Base-by-base conservation (phyloP, 805 yeast species). In the Lipomyces lipofer region DNA sequence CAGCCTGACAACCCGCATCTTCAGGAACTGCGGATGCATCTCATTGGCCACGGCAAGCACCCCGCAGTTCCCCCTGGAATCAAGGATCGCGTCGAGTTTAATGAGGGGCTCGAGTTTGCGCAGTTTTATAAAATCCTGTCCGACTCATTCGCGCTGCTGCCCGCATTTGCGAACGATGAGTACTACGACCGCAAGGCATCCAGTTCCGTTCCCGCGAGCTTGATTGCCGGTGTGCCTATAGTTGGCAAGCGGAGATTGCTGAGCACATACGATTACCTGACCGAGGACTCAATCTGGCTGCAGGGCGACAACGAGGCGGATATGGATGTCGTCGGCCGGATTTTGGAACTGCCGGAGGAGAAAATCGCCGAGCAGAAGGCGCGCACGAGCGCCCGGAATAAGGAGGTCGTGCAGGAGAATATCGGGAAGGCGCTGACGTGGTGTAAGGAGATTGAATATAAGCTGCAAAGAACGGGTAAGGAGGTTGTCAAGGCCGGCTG, bases 101-200 rank as follows among this genome's bases (percentile, higher is more conserved):
- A 58, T 30, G 60, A 58, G 32, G 60, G 57, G 22, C 57, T 58
- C 15, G 60, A 58, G 25, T 58, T 56, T 51, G 44, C 38, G 15
- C 51, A 56, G 24, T 58, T 58, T 25, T 58, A 58, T 49, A 43
- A 51, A 30, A 52, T 52, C 25, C 32, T 58, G 43, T 46, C 61
- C 2, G 57, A 58, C 17, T 51, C 57, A 19, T 58, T 56, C 25
- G 62, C 62, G 24, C 25, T 58, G 36, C 39, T 58, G 22, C 57
- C 62, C 25, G 62, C 62, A 7, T 58, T 58, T 35, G 62, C 62
- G 24, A 32, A 22, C 27, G 62, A 56, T 10, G 60, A 56, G 29
- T 58, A 58, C 52, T 58, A 56, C 25, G 57, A 51, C 29, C 49
- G 57, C 10, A 58, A 58, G 42, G 62, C 62, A 5, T 58, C 62